Base-by-base conservation (phyloP, 345 rosid species). In the Dipteronia dyeriana region DNA sequence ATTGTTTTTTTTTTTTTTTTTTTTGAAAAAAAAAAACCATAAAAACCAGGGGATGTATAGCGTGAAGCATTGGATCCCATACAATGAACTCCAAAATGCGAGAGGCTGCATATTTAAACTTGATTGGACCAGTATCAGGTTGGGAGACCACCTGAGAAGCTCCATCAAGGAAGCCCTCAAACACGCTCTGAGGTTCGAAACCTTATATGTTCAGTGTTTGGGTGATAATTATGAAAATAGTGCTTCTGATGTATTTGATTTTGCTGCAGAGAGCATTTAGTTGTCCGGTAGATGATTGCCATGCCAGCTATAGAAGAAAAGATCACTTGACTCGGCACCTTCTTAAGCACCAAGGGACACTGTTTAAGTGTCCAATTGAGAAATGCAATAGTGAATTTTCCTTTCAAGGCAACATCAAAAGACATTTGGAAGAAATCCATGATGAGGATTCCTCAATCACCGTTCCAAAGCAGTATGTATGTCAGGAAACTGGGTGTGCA, bases 51-150 rank as follows among this genome's bases (percentile, higher is more conserved):
- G 60, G 34, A 82, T 23, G 74, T 25, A 71, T 74, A 71, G 97
- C 81, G 98, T 95, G 97, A 92, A 88, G 97, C 99, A 95, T 93
- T 95, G 99, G 99, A 95, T 93, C 98, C 99, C 98, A 79, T 76
- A 66, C 57, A 79, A 85, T 80, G 97, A 95, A 91, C 98, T 95
- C 99, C 99, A 95, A 95, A 91, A 95, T 95, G 99, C 91, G 3
- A 79, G 94, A 91, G 99, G 94, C 91, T 90, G 85, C 79, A 31
- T 64, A 76, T 80, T 68, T 68, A 23, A 61, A 31, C 88, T 90
- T 87, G 91, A 88, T 56, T 87, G 97, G 97, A 91, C 93, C 69
- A 95, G 98, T 95, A 91, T 95, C 98, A 93, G 97, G 99, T 79
- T 73, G 98, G 99, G 98, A 81, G 98, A 91, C 97, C 97, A 66